A percentile compares a stretch with the other conserved stretches of the same genome.
Conservation (phyloP, 2,329 filamentous ascomycete species). For the Cladobotryum protrusum region DNA sequence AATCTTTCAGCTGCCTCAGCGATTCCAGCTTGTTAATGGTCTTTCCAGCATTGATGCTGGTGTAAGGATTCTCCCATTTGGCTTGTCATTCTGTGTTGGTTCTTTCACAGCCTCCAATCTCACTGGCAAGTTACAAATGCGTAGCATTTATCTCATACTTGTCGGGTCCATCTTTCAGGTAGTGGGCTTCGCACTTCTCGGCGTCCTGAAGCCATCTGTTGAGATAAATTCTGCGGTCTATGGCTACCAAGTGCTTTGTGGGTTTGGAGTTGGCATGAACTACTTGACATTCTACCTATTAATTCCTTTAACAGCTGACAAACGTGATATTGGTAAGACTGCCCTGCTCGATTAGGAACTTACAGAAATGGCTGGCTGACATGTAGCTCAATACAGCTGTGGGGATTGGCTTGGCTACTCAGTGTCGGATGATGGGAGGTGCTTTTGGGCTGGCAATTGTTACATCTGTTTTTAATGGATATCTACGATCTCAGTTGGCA, state of each 20-base stretch:
- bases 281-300: neutral
- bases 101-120: neutral
- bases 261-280: neutral
- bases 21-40: slow-evolving; percentile 18
- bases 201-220: neutral
- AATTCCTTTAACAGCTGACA: neutral
- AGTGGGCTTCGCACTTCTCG: neutral
- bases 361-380: too few species aligned
- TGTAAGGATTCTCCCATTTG: slow-evolving; percentile 14
- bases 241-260: slow-evolving; percentile 2
- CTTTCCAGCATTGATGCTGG: slow-evolving; percentile 12
- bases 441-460: neutral
- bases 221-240: neutral
- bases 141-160: neutral
- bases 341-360: too few species aligned
- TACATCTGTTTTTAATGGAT: slow-evolving; percentile 1
- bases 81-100: neutral
- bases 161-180: neutral
- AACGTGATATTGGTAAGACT: neutral
- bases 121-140: neutral
- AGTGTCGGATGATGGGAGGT: slow-evolving; percentile 1
- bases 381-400: neutral
- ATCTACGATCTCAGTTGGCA: neutral
- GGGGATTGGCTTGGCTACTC: neutral
- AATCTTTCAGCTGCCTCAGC: slow-evolving; percentile 14